Evolutionary conservation across 495 filamentous ascomycete genomes (phyloP).

Genomic region (Corynascus novoguineensis): DNA sequence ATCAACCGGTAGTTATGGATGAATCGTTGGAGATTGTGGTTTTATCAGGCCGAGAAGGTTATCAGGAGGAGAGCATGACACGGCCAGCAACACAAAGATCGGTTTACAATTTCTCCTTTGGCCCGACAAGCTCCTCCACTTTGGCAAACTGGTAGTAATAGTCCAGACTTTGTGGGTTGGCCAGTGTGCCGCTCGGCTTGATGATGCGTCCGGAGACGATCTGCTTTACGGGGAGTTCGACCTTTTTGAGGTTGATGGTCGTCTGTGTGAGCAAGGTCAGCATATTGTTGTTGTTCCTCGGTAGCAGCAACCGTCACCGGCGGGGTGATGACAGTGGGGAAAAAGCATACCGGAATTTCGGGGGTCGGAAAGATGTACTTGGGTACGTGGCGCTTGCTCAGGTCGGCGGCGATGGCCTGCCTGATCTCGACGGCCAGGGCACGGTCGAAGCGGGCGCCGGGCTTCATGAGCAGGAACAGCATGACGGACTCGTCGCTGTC

Average conservation of each 20-base stretch:
- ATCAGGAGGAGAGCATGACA: too few species aligned
- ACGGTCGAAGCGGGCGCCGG: slow-evolving; percentile 49
- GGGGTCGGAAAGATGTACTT: slow-evolving; percentile 72
- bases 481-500: slow-evolving; percentile 71
- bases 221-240: slow-evolving; percentile 79
- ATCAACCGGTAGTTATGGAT: not conserved
- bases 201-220: slow-evolving; percentile 70
- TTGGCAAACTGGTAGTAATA: slow-evolving; percentile 79
- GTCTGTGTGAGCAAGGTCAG: slow-evolving; percentile 41
- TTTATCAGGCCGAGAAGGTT: too few species aligned
- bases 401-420: slow-evolving; percentile 54
- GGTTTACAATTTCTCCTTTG: slow-evolving; percentile 28
- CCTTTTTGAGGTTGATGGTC: slow-evolving; percentile 80
- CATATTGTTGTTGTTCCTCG: not conserved
- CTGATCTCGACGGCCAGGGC: slow-evolving; percentile 57
- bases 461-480: slow-evolving; percentile 68
- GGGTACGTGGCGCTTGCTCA: slow-evolving; percentile 70
- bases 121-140: slow-evolving; percentile 56
- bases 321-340: slow-evolving; percentile 8
- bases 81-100: not conserved
- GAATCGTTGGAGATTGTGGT: too few species aligned
- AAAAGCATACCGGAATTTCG: slow-evolving; percentile 65
- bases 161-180: slow-evolving; percentile 68
- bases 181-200: slow-evolving; percentile 69
- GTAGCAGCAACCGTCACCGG: too few species aligned